phyloP scores from a whole-genome alignment of 2,329 filamentous ascomycete species.

The Fusarium aywerte region DNA sequence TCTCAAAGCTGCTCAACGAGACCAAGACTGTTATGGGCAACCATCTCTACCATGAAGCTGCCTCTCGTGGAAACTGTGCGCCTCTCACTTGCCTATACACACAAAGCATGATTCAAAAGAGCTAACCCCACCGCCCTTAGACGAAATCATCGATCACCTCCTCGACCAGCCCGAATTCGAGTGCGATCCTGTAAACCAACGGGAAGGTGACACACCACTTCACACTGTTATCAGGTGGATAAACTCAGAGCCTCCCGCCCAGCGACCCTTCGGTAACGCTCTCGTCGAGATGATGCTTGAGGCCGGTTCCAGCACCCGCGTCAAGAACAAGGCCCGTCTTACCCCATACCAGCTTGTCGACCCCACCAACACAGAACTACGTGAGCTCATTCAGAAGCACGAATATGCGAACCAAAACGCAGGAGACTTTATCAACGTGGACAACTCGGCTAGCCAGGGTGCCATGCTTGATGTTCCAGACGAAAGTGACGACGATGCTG shows the following conservation, averaged over 20 bases:
- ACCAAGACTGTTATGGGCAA: slow-evolving; percentile 88
- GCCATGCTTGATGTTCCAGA: slow-evolving; percentile 39
- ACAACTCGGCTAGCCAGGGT: slow-evolving; percentile 35
- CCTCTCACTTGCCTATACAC: slow-evolving; percentile 35
- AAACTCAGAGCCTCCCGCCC: slow-evolving; percentile 72
- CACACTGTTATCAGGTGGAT: slow-evolving; percentile 82
- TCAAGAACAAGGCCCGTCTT: slow-evolving; percentile 77
- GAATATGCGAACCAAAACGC: slow-evolving; percentile 72
- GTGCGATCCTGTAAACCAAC: slow-evolving; percentile 79
- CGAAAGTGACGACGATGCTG: slow-evolving; percentile 64
- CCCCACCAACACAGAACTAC: slow-evolving; percentile 71
- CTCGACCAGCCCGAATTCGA: slow-evolving; percentile 87
- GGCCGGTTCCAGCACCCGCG: slow-evolving; percentile 71
- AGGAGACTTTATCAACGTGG: slow-evolving; percentile 64
- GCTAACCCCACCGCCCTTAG: slow-evolving; percentile 53
- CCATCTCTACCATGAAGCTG: slow-evolving; percentile 89
- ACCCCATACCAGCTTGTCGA: slow-evolving; percentile 79
- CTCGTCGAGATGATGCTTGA: slow-evolving; percentile 85
- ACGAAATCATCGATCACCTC: slow-evolving; percentile 83
- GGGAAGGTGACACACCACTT: slow-evolving; percentile 80
- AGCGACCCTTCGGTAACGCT: slow-evolving; percentile 71
- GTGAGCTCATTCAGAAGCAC: slow-evolving; percentile 73
- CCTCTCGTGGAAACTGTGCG: slow-evolving; percentile 85
- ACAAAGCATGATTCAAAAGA: slow-evolving; percentile 12
- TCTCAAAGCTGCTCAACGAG: slow-evolving; percentile 83